Evolutionary conservation across 2,329 filamentous ascomycete species (phyloP).

Genomic region (Lecanicillium sp.): DNA sequence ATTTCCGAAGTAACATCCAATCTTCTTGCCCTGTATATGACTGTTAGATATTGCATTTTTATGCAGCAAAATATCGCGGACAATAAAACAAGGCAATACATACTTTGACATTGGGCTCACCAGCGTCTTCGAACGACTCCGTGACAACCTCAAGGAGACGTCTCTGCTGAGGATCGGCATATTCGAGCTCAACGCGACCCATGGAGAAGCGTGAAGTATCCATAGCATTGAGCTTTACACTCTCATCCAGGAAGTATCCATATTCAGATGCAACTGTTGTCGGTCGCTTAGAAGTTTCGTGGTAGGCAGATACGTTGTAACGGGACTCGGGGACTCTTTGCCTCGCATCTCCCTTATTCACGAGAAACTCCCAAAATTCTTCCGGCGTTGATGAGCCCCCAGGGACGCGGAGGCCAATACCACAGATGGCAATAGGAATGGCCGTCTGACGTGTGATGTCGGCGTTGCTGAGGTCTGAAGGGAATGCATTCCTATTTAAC

Average conservation of each 20-base stretch:
- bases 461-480: no score
- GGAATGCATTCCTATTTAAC: no score
- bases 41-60: no score
- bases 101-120: constrained; percentile 18
- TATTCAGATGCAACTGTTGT: constrained; percentile 14
- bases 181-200: constrained; percentile 18
- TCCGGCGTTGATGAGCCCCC: constrained; percentile 13
- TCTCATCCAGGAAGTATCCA: constrained; percentile 22
- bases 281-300: constrained; percentile 11
- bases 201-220: constrained; percentile 21
- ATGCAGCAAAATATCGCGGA: no score
- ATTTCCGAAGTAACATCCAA: constrained; percentile 25
- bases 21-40: constrained; percentile 21
- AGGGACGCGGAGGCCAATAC: constrained; percentile 17
- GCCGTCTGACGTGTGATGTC: no score
- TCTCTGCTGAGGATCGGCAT: constrained; percentile 27
- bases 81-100: no score
- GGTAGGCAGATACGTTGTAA: constrained; percentile 14
- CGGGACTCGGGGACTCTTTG: constrained; percentile 13
- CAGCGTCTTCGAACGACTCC: constrained; percentile 27
- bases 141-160: constrained; percentile 25
- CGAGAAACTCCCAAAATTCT: constrained; percentile 17
- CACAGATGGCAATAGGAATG: constrained; percentile 18
- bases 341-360: constrained; percentile 15
- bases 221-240: constrained; percentile 15